Evolutionary conservation across 2,329 filamentous ascomycete genomes (phyloP).

Genomic region (Rutstroemia sp.): DNA sequence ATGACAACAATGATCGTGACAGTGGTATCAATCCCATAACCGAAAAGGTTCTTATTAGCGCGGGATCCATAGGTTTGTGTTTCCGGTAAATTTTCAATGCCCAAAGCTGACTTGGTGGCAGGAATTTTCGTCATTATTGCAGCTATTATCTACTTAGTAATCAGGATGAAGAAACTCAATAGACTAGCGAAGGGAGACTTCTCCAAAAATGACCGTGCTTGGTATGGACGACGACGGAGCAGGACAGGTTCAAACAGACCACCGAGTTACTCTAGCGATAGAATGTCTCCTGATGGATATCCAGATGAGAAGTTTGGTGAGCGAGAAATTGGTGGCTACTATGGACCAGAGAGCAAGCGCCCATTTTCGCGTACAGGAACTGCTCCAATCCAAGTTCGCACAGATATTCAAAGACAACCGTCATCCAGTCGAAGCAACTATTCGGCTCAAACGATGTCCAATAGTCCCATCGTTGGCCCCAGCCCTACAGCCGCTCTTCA

Average conservation of each 20-base stretch:
- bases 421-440: not conserved
- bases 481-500: not conserved
- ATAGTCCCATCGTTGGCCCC: not conserved
- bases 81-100: not conserved
- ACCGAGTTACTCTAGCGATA: conserved; percentile 3
- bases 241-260: conserved; percentile 9
- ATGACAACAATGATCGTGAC: conserved; percentile 5
- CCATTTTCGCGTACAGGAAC: not conserved
- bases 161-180: conserved; percentile 20
- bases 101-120: conserved; percentile 7
- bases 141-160: conserved; percentile 21
- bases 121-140: conserved; percentile 26
- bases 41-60: conserved; percentile 24
- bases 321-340: conserved; percentile 1
- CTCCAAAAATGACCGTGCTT: conserved; percentile 11
- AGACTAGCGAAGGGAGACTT: conserved; percentile 18
- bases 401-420: conserved; percentile 4
- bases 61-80: conserved; percentile 24
- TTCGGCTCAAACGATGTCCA: not conserved
- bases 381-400: conserved; percentile 1
- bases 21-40: conserved; percentile 17
- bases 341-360: not conserved
- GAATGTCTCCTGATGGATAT: not conserved
- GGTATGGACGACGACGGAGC: conserved; percentile 24
- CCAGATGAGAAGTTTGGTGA: conserved; percentile 1